Conservation (phyloP, 192 early-diverging fungal species). For the Coemansia sp. region DNA sequence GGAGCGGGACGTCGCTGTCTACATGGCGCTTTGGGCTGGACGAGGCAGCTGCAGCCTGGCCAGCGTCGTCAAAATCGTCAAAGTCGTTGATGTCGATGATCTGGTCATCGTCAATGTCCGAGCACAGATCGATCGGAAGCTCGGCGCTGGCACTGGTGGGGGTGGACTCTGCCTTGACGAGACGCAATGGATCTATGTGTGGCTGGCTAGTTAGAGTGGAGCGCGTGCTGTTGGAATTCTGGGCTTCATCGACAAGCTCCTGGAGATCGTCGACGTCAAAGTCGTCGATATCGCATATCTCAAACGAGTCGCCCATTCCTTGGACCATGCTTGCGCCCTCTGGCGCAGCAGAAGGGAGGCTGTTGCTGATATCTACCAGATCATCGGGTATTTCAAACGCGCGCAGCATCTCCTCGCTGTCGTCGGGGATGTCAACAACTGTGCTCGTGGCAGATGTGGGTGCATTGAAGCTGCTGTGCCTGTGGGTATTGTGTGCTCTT, state of each 20-base stretch:
- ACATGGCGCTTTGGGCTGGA: slow-evolving; percentile 6
- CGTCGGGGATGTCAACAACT: slow-evolving; percentile 12
- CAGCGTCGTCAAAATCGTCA: slow-evolving; percentile 5
- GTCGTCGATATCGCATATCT: slow-evolving; percentile 33
- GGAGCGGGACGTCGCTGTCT: not conserved
- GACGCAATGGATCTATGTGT: not conserved
- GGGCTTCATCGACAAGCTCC: not conserved
- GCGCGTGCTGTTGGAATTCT: not conserved
- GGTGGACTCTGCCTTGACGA: not conserved
- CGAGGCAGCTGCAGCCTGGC: not conserved
- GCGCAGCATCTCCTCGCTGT: slow-evolving; percentile 19
- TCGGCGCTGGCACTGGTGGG: not conserved
- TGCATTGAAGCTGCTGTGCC: not conserved
- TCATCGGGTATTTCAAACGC: slow-evolving; percentile 42
- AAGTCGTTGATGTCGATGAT: slow-evolving; percentile 26
- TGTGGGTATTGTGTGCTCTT: not conserved
- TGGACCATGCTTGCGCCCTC: not conserved
- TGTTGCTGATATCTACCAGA: not conserved
- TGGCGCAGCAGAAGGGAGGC: too few species aligned
- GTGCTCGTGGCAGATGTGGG: not conserved
- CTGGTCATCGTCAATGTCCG: slow-evolving; percentile 24
- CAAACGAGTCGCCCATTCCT: slow-evolving; percentile 12
- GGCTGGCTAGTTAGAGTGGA: not conserved
- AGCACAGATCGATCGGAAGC: slow-evolving; percentile 20
- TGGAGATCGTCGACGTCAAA: slow-evolving; percentile 14